A percentile compares a stretch with the other conserved stretches of the same genome.
Evolutionary conservation across 352 stramenopile genomes (phyloP).

Genomic region (Phytophthora chlamydospora): DNA sequence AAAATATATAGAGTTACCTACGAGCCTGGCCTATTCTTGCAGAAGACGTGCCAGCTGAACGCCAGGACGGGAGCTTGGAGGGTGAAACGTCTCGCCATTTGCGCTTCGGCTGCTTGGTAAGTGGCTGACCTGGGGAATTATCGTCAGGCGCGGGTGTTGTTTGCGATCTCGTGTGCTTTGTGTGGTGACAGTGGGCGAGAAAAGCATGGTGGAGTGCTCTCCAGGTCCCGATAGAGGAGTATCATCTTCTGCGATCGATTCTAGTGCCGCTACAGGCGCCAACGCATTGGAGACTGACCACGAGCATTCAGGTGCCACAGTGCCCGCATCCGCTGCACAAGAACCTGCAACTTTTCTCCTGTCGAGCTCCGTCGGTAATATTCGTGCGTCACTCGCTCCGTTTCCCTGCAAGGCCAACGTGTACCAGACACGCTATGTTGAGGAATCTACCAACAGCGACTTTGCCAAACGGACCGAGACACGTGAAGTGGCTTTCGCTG

Average conservation of each 20-base stretch:
- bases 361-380: slow-evolving; percentile 44
- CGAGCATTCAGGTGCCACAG: not conserved
- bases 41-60: slow-evolving; percentile 13
- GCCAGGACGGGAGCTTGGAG: slow-evolving; percentile 10
- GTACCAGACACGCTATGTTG: not conserved
- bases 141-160: slow-evolving; percentile 13
- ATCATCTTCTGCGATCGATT: slow-evolving; percentile 9
- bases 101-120: slow-evolving; percentile 11
- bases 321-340: not conserved
- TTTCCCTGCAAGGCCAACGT: slow-evolving; percentile 9
- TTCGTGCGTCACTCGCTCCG: slow-evolving; percentile 18
- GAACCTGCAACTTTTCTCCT: slow-evolving; percentile 23
- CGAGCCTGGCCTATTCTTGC: slow-evolving; percentile 34
- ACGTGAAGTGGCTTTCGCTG: not conserved
- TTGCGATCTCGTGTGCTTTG: slow-evolving; percentile 28
- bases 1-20: slow-evolving; percentile 56
- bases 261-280: slow-evolving; percentile 6
- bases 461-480: not conserved
- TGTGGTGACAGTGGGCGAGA: not conserved
- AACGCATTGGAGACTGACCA: slow-evolving; percentile 5
- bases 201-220: slow-evolving; percentile 29
- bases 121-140: slow-evolving; percentile 8
- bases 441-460: not conserved
- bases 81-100: slow-evolving; percentile 24
- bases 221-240: slow-evolving; percentile 7